A percentile compares a stretch with the other conserved stretches of the same genome.
Conservation (phyloP, 2,329 filamentous ascomycete genomes). For the Beauveria varroae region DNA sequence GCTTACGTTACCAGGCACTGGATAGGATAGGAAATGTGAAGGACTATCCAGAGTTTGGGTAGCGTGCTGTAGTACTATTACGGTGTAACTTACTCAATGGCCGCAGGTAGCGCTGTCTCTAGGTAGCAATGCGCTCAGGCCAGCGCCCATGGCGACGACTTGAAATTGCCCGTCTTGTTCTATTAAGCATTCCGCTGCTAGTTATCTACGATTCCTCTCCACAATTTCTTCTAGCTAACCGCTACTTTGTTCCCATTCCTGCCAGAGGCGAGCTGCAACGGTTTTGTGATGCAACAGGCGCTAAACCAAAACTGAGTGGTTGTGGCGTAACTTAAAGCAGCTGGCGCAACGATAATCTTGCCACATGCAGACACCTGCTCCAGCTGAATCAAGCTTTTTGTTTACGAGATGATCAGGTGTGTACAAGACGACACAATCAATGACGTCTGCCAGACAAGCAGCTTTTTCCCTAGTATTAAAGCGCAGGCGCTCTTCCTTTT, state of each 20-base stretch:
- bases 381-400: not conserved
- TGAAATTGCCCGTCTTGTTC: not conserved
- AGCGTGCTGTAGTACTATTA: too few relatives aligned
- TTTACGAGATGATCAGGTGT: not conserved
- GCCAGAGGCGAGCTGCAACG: not conserved
- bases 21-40: too few relatives aligned
- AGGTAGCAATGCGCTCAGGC: not conserved
- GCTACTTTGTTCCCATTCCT: too few relatives aligned
- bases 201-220: too few relatives aligned
- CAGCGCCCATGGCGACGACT: not conserved
- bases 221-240: too few relatives aligned
- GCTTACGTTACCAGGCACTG: too few relatives aligned
- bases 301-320: not conserved
- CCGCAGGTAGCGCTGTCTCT: not conserved
- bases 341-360: not conserved
- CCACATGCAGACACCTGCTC: not conserved
- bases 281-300: not conserved
- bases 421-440: not conserved
- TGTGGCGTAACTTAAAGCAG: not conserved
- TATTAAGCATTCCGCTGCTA: too few relatives aligned
- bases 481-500: not conserved
- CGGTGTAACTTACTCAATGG: too few relatives aligned
- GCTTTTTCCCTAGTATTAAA: not conserved
- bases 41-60: too few relatives aligned
- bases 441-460: not conserved